Base-by-base conservation (phyloP, 2,329 filamentous ascomycete species). In the Ophiobolus disseminans region DNA sequence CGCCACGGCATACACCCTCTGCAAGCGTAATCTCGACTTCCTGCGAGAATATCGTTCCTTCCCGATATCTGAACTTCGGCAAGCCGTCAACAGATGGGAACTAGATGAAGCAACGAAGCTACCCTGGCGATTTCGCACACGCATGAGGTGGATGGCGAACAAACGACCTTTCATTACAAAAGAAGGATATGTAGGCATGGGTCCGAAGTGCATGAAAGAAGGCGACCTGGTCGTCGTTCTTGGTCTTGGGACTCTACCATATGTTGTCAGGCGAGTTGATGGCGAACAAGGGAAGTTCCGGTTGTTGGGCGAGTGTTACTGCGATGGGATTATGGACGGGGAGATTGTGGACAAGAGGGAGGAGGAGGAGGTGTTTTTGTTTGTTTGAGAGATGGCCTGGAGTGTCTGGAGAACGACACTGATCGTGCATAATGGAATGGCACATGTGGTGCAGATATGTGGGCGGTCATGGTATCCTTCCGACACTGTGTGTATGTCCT, bases 261-360 rank as follows among this genome's bases (percentile, higher is more conserved):
- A 31, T 16, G 28, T 41, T 13, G 13, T 41, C 17, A 32, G 39
- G 13, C 26, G 17, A 14, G 28, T 41, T 14, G 30, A 14, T 14
- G 28, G 11, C 3, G 39, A 23, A 7, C 13, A 20, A 5, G 7
- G 30, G 30, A 30, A 8, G 19, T 41, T 32, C 19, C 16, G 10
- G 28, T n/a, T 41, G 13, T 21, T 41, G 16, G 39, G 39, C 3
- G 39, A 41, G 19, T 41, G 39, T 6, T 41, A 41, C 23, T 41
- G 39, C 9, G 39, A 41, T 23, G 39, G 26, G 19, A 41, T 41
- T 16, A 41, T 41, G 39, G 19, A 22, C 9, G 39, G 39, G 8
- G 28, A 41, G 39, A 32, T 32, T 32, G n/a, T 50, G 30, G n/a
- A 32, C 30, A n/a, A 13, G 30, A 14, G 16, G 30, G 30, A 32